Percentiles rank a stretch among this genome's conserved stretches.
These are phyloP conservation scores for Chaetomiaceae sp. DNA, from an alignment of 2,329 filamentous ascomycete species.

Conservation along the genomic window DNA sequence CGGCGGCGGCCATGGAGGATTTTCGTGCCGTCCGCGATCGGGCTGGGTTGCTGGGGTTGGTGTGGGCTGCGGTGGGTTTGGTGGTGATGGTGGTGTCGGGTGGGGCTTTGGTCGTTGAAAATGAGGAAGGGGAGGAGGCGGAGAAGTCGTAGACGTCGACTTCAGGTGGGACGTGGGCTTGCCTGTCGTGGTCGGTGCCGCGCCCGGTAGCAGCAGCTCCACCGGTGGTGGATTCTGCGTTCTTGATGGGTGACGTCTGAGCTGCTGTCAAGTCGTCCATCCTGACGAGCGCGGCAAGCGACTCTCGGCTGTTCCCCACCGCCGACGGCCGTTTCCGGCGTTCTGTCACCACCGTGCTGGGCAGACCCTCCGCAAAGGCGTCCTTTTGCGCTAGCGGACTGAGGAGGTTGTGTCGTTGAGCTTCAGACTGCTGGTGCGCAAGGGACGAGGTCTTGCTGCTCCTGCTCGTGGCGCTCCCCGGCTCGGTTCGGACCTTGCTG, in stretches of 20 bases:
- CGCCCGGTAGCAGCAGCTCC: background rate
- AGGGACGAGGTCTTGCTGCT: constrained; percentile 5
- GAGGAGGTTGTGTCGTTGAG: constrained; percentile 19
- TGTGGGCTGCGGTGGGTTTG: background rate
- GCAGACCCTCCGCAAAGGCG: constrained; percentile 25
- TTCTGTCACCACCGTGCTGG: constrained; percentile 33
- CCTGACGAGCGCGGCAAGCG: constrained; percentile 16
- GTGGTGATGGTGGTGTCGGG: background rate
- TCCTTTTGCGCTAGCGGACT: constrained; percentile 41
- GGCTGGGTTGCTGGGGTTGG: constrained; percentile 26
- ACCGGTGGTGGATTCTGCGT: background rate
- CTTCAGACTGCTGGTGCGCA: background rate
- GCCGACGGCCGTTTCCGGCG: constrained; percentile 37
- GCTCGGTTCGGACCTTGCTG: constrained; percentile 29
- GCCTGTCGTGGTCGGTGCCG: background rate
- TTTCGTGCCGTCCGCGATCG: constrained; percentile 15
- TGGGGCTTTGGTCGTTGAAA: background rate
- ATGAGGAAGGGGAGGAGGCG: constrained; percentile 39
- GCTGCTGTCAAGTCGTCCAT: constrained; percentile 3
- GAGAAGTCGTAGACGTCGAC: constrained; percentile 52
- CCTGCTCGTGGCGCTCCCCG: constrained; percentile 24
- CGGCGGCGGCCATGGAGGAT: constrained; percentile 18
- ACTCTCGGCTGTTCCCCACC: constrained; percentile 14
- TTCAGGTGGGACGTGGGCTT: background rate
- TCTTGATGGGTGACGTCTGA: background rate